Evolutionary conservation across 1,284 basidiomycete genomes (phyloP).

Genomic region (Takashimella koratensis): DNA sequence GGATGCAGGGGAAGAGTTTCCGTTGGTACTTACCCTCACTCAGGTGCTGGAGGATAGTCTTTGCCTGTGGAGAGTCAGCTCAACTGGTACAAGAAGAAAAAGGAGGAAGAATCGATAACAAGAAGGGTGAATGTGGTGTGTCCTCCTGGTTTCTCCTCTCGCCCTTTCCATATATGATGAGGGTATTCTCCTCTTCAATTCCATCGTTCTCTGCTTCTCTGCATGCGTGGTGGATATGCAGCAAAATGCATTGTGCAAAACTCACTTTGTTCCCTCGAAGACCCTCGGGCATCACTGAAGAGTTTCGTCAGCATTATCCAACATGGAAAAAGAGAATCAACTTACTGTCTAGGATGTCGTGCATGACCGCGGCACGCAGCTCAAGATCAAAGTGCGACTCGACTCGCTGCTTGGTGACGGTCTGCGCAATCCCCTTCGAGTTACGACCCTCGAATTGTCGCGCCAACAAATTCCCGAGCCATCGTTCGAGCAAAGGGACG

Average conservation of each 20-base stretch:
- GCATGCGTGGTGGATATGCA: no score
- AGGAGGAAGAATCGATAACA: no score
- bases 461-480: constrained; percentile 96
- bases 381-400: constrained; percentile 99
- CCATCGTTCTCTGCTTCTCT: no score
- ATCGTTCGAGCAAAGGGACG: constrained; percentile 92
- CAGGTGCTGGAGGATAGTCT: constrained; percentile 96
- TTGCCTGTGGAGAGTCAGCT: constrained; percentile 58
- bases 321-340: background rate
- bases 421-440: constrained; percentile 84
- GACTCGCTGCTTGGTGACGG: constrained; percentile 97
- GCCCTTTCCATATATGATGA: no score
- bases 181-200: no score
- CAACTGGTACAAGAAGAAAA: no score
- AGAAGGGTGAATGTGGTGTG: no score
- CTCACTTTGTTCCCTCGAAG: constrained; percentile 69
- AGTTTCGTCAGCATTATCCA: constrained; percentile 1
- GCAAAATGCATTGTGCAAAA: background rate
- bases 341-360: constrained; percentile 79
- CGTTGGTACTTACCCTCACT: constrained; percentile 96
- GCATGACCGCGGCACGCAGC: constrained; percentile 97
- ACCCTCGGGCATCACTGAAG: constrained; percentile 86
- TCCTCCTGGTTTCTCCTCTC: no score
- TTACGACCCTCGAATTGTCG: constrained; percentile 97
- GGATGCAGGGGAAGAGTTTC: no score